These are phyloP conservation scores for Coemansia sp. DNA, from an alignment of 192 early-diverging fungal species.

Conservation along the genomic window DNA sequence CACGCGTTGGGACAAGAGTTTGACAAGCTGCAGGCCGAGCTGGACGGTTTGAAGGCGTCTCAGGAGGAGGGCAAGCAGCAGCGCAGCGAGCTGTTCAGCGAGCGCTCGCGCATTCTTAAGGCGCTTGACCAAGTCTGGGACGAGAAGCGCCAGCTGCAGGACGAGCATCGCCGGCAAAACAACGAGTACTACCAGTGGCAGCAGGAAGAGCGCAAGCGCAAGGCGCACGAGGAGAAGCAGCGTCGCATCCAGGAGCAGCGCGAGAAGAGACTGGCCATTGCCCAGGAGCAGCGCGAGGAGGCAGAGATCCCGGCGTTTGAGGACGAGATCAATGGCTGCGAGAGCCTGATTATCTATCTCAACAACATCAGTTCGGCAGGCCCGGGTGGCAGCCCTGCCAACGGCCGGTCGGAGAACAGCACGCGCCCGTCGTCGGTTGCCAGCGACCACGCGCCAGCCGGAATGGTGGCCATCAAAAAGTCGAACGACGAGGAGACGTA, in stretches of 20 bases:
- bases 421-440: constrained; percentile 46
- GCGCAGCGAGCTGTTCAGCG: constrained; percentile 66
- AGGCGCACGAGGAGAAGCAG: constrained; percentile 64
- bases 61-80: constrained; percentile 64
- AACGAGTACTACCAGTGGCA: constrained; percentile 75
- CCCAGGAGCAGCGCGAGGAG: constrained; percentile 76
- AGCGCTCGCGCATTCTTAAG: constrained; percentile 70
- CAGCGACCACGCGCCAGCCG: constrained; percentile 66
- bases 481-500: constrained; percentile 70
- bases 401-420: constrained; percentile 33
- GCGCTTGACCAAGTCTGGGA: constrained; percentile 71
- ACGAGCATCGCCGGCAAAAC: constrained; percentile 69
- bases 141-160: constrained; percentile 64
- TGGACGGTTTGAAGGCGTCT: constrained; percentile 64
- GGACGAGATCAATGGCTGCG: constrained; percentile 82
- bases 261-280: constrained; percentile 66
- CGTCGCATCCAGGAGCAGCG: constrained; percentile 65
- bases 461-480: constrained; percentile 78
- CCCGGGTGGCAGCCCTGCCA: constrained; percentile 9
- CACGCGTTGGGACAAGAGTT: constrained; percentile 67
- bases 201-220: constrained; percentile 65
- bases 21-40: constrained; percentile 68
- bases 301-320: constrained; percentile 87
- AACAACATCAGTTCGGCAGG: constrained; percentile 36
- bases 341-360: constrained; percentile 76